Base-by-base conservation (phyloP, 768 basidiomycete genomes). In the Neoboletus magnificus region DNA sequence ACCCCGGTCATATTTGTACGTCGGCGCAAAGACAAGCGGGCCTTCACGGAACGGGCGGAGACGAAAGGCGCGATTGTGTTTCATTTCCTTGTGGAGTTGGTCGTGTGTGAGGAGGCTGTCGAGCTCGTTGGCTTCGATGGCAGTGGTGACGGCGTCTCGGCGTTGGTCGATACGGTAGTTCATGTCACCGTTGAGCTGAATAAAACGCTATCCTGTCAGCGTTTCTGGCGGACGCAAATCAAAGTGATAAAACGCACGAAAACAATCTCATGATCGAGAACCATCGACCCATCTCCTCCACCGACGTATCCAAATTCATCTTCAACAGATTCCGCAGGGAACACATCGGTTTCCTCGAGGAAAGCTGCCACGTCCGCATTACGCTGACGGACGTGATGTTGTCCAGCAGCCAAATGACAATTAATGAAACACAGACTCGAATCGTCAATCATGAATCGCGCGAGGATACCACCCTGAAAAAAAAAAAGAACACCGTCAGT, bases 121-220 rank as follows among this genome's bases (percentile, higher is more conserved):
- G 20, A 85, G 73, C 46, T 96, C 88, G 33, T 82, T 82, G 0
- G 83, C 74, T n/a, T 83, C 76, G 49, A 95, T 78, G 30, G 85
- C 81, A 0, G 85, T 74, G 45, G 93, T 73, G 61, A 95, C 91
- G 33, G 82, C 78, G 23, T 98, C 95, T 25, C 96, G 81, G 2
- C 93, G 85, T 64, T 90, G 86, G 71, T 98, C 95, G 61, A 98
- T 95, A 42, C 96, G 93, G 68, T 98, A 99, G 73, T 99, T 99
- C 74, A 99, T 80, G 71, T 98, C 96, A 0, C 96, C 96, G 57
- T 87, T 92, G 46, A 95, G 71, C 91, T 93, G 62, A 45, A 47
- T 32, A 42, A 18, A 27, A 18, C 8, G 20, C 32, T 3, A 5
- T 8, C 5, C 2, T 7, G 30, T 64, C 20, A 67, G 32, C 8